Percentiles rank a stretch among this genome's conserved stretches.
phyloP scores from a whole-genome alignment of 148 eudicot species.

The Fallopia convolvulus region DNA sequence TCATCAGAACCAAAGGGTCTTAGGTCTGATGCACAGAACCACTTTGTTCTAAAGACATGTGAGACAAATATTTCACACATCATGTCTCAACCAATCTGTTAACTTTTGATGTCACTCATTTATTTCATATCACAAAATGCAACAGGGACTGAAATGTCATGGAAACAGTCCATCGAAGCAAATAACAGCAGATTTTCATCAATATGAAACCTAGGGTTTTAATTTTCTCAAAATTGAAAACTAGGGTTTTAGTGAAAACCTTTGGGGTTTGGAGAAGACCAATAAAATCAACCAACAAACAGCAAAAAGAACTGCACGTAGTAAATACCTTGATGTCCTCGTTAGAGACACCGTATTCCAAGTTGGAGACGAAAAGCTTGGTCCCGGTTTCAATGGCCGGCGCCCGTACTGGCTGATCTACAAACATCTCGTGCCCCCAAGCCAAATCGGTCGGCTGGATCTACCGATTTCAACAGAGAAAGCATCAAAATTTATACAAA shows the following conservation, averaged over 20 bases:
- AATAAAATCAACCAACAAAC: neutral
- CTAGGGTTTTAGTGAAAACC: no score
- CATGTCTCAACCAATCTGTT: neutral
- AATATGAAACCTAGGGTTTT: neutral
- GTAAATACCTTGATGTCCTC: constrained; percentile 74
- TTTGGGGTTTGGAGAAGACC: neutral
- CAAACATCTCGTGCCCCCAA: constrained; percentile 80
- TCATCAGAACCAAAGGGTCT: neutral
- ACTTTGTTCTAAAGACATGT: neutral
- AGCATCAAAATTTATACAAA: neutral
- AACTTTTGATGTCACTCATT: neutral
- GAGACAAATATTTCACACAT: neutral
- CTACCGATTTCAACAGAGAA: neutral
- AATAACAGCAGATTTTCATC: neutral
- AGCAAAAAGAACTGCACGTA: neutral
- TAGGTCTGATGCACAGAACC: neutral
- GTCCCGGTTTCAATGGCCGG: constrained; percentile 76
- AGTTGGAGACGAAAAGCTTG: constrained; percentile 80
- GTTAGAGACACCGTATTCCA: constrained; percentile 87
- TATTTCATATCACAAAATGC: neutral
- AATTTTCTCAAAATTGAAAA: no score
- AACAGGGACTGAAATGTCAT: neutral
- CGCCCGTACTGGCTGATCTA: constrained; percentile 36
- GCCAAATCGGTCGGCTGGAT: constrained; percentile 51
- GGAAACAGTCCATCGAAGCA: no score